Conservation (phyloP, 108 stramenopile genomes). For the Seminavis robusta region DNA sequence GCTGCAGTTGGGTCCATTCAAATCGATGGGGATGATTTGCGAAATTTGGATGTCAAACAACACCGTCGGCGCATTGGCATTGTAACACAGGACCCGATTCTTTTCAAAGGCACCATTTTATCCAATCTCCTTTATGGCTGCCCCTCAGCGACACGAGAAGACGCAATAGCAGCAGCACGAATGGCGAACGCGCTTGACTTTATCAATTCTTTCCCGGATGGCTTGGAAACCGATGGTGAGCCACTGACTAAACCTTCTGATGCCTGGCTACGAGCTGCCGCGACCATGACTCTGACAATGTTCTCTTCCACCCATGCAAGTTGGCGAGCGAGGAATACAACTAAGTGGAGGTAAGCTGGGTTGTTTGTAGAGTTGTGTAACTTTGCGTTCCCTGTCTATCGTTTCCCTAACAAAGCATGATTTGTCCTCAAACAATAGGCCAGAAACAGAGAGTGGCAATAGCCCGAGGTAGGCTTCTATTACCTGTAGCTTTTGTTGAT, state of each 20-base stretch:
- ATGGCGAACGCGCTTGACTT: slow-evolving; percentile 91
- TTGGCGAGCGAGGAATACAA: slow-evolving; percentile 82
- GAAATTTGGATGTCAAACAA: slow-evolving; percentile 56
- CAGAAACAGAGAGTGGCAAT: too few relatives aligned
- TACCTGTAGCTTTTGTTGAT: too few relatives aligned
- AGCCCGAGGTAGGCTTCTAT: too few relatives aligned
- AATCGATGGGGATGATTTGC: slow-evolving; percentile 81
- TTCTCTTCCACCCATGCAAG: slow-evolving; percentile 32
- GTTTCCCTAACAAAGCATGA: too few relatives aligned
- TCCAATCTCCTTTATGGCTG: slow-evolving; percentile 92
- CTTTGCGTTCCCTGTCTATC: too few relatives aligned
- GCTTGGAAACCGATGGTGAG: slow-evolving; percentile 88
- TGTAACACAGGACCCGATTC: slow-evolving; percentile 88
- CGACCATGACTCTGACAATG: slow-evolving; percentile 57
- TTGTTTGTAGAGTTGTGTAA: too few relatives aligned
- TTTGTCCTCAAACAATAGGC: too few relatives aligned
- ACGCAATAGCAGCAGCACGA: slow-evolving; percentile 81
- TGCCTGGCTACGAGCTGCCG: too few relatives aligned
- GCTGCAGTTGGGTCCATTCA: slow-evolving; percentile 69
- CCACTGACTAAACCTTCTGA: too few relatives aligned
- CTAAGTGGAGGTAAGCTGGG: slow-evolving; percentile 89
- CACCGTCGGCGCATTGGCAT: slow-evolving; percentile 73
- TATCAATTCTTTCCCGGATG: slow-evolving; percentile 67
- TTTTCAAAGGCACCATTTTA: slow-evolving; percentile 85
- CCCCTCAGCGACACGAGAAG: slow-evolving; percentile 48